phyloP scores from a whole-genome alignment of 805 yeast genomes.

The Henningerozyma blattae region DNA sequence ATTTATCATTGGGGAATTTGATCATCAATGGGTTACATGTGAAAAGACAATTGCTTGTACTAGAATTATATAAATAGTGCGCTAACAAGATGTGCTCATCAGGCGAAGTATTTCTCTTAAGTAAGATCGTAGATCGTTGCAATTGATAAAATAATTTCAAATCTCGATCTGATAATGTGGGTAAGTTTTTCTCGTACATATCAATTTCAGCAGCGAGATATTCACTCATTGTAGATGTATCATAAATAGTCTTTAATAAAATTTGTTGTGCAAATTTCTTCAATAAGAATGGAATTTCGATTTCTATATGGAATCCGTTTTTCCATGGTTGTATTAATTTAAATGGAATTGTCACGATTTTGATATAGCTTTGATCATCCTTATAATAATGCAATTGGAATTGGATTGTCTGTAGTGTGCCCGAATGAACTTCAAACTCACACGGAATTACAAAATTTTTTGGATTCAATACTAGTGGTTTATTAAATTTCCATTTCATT shows the following conservation, averaged over 20 bases:
- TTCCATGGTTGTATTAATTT: neutral
- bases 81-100: conserved; percentile 11
- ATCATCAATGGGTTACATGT: neutral
- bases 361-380: neutral
- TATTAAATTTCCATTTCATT: neutral
- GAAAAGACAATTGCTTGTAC: conserved; percentile 1
- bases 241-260: neutral
- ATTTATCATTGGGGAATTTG: neutral
- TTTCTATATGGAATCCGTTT: neutral
- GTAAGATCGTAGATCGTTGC: conserved; percentile 8
- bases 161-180: neutral
- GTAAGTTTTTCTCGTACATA: neutral
- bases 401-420: neutral
- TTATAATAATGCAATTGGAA: neutral
- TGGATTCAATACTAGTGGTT: neutral
- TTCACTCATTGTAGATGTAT: neutral
- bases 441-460: neutral
- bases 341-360: neutral
- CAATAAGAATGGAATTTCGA: neutral
- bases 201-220: neutral
- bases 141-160: conserved; percentile 6
- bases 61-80: conserved; percentile 3
- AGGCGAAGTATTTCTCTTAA: conserved; percentile 10
- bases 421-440: neutral
- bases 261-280: neutral